A percentile compares a stretch with the other conserved stretches of the same genome.
These are phyloP conservation scores for Vigna nakashimae DNA, from an alignment of 306 rosid species.

Conservation along the genomic window DNA sequence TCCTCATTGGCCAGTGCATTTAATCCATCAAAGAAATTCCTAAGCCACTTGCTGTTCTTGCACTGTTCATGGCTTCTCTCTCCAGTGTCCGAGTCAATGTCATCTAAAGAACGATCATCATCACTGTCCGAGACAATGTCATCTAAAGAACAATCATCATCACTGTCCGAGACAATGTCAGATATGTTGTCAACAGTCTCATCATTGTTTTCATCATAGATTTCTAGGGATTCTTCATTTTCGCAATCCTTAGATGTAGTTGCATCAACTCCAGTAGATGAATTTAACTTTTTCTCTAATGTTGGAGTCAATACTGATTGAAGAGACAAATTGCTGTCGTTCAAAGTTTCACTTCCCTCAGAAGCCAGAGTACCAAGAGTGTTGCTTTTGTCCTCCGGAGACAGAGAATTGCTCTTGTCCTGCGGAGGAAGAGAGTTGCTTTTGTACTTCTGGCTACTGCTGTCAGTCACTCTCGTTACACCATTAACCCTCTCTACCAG, in stretches of 20 bases:
- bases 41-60: constrained; percentile 59
- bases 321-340: constrained; percentile 24
- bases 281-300: background rate
- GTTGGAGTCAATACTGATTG: background rate
- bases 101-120: constrained; percentile 55
- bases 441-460: constrained; percentile 24
- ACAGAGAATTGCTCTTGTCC: no score
- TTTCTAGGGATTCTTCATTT: constrained; percentile 13
- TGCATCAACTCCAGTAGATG: constrained; percentile 28
- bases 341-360: constrained; percentile 18
- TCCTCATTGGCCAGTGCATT: constrained; percentile 45
- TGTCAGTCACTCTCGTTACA: constrained; percentile 33
- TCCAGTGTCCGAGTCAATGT: constrained; percentile 48
- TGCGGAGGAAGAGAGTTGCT: background rate
- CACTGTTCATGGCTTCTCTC: constrained; percentile 45
- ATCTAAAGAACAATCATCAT: background rate
- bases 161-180: constrained; percentile 18
- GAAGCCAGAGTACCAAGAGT: background rate
- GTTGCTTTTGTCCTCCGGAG: no score
- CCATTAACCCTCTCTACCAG: constrained; percentile 15
- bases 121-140: constrained; percentile 50
- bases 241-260: constrained; percentile 2
- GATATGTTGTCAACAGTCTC: background rate
- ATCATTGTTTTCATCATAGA: constrained; percentile 1
- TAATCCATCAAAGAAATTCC: constrained; percentile 48